Conservation (phyloP, 441 rosid species). For the Adansonia madagascariensis region DNA sequence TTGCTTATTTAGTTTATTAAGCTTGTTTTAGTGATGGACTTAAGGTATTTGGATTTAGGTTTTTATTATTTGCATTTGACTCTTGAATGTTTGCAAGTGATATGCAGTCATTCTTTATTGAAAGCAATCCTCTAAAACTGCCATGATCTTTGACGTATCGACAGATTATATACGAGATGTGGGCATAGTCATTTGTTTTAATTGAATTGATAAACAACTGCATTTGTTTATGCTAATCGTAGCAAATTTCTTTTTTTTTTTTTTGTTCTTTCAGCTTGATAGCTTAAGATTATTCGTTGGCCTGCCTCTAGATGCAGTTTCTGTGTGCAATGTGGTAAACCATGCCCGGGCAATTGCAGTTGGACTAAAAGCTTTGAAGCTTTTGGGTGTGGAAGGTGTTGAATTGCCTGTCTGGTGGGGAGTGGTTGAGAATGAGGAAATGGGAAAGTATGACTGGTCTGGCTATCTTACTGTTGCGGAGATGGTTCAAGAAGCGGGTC, state of each 20-base stretch:
- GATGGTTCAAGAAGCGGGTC: conserved; percentile 71
- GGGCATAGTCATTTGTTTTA: background rate
- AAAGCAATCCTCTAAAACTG: background rate
- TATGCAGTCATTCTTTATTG: background rate
- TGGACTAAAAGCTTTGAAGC: conserved; percentile 82
- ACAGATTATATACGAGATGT: background rate
- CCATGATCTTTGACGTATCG: background rate
- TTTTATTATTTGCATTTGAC: background rate
- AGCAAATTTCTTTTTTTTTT: background rate
- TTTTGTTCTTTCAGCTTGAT: conserved; percentile 52
- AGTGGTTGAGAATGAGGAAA: conserved; percentile 75
- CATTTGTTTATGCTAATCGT: conserved; percentile 6
- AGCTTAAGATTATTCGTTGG: conserved; percentile 73
- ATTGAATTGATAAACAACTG: background rate
- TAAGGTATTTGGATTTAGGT: background rate
- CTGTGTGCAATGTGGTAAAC: conserved; percentile 59
- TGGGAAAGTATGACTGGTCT: conserved; percentile 83
- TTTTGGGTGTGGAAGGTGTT: conserved; percentile 83
- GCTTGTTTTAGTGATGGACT: background rate
- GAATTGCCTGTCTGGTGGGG: conserved; percentile 97
- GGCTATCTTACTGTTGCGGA: conserved; percentile 80
- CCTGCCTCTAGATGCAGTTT: conserved; percentile 78
- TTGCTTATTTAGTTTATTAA: background rate
- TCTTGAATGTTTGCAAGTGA: background rate
- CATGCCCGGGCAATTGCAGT: conserved; percentile 75